Base-by-base conservation (phyloP, 164 flowering plant species). In the Warburgia ugandensis region DNA sequence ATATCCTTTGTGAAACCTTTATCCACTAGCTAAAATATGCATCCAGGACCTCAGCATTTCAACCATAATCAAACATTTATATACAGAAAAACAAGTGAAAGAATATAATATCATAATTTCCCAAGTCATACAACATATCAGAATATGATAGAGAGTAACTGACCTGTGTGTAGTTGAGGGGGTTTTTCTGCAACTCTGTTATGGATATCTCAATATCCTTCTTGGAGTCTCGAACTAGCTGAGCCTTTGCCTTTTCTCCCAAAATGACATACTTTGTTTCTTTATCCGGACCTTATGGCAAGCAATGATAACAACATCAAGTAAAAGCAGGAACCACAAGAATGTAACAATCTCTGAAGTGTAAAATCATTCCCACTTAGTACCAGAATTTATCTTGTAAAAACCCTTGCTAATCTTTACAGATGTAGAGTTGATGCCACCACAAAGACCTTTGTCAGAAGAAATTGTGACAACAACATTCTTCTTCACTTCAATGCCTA, bases 371-470 rank as follows among this genome's bases (percentile, higher is more conserved):
- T 14, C 27, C 32, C 28, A 40, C 16, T 4, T 35, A 45, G 50
- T 81, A 90, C 97, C 91, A 61, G 91, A 60, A 60, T 38, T 76
- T 68, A 86, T 19, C 72, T 74, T 90, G 65, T 58, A 54, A 31
- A 90, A 10, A 51, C 71, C 89, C 67, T 71, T 80, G 96, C 97
- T 86, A 38, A 63, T 64, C 71, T 81, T 90, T 48, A 86, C 97
- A 7, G 91, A 63, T 20, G 97, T 90, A 4, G 97, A 82, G 59
- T 90, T 90, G 58, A 90, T 90, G 48, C 96, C 97, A 69, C 97
- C 97, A 68, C 97, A 90, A 3, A 86, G 94, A 76, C 97, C 97
- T 66, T 86, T 90, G 83, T 90, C 97, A 3, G 97, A 79, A 48
- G 94, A 84, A 45, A 90, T 55, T 5, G 89, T 79, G 54, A 90